Evolutionary conservation across 805 yeast genomes (phyloP).

Genomic region (Nakazawaea wyomingensis): DNA sequence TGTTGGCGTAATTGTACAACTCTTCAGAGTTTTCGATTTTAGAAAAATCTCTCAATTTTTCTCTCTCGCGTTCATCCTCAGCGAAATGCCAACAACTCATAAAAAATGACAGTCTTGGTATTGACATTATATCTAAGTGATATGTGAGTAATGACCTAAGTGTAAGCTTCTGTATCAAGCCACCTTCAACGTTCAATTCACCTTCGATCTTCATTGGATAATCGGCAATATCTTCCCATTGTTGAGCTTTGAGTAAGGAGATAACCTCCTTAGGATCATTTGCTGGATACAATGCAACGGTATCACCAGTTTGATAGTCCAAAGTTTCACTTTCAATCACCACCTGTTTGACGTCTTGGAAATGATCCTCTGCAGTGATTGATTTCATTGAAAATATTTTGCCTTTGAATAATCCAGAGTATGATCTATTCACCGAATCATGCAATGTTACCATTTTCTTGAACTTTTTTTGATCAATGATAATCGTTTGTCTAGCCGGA

Average conservation of each 20-base stretch:
- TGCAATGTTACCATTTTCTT: slow-evolving; percentile 16
- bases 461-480: slow-evolving; percentile 23
- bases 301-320: slow-evolving; percentile 72
- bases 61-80: slow-evolving; percentile 66
- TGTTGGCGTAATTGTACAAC: slow-evolving; percentile 81
- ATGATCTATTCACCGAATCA: slow-evolving; percentile 4
- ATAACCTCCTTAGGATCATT: slow-evolving; percentile 65
- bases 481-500: slow-evolving; percentile 30
- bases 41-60: slow-evolving; percentile 71
- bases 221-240: slow-evolving; percentile 73
- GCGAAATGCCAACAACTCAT: slow-evolving; percentile 70
- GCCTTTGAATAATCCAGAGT: slow-evolving; percentile 28
- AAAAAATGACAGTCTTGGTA: slow-evolving; percentile 84
- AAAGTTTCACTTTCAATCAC: slow-evolving; percentile 29
- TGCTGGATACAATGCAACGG: slow-evolving; percentile 68
- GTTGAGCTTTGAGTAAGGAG: slow-evolving; percentile 58
- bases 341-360: slow-evolving; percentile 82
- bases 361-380: slow-evolving; percentile 67
- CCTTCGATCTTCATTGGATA: slow-evolving; percentile 37
- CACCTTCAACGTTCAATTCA: slow-evolving; percentile 44
- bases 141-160: slow-evolving; percentile 66
- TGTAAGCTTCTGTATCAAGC: slow-evolving; percentile 57
- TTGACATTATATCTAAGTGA: slow-evolving; percentile 76
- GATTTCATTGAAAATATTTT: slow-evolving; percentile 46
- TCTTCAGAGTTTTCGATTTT: slow-evolving; percentile 72